Evolutionary conservation across 2,329 filamentous ascomycete species (phyloP), one percentile per base, ranked within the genome.

Genomic region (Plectosphaerella sp.): DNA sequence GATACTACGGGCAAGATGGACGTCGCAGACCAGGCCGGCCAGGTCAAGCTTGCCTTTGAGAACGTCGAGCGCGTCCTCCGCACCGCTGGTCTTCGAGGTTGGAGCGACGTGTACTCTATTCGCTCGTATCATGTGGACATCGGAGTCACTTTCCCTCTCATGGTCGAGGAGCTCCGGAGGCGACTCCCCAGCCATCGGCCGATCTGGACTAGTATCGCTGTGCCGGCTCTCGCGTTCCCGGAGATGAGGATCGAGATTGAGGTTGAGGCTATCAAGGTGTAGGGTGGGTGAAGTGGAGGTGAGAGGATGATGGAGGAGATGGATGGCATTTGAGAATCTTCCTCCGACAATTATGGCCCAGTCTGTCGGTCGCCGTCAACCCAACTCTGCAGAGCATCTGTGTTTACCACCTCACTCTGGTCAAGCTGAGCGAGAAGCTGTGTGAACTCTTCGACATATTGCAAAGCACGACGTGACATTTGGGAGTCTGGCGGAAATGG

Each of bases 221-320:
- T 83, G 1, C 54, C 63, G 5, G 56, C 65, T 43, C 60, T 84
- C n/a, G 78, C 67, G 0, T 61, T 66, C 42, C 68, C 72, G 11
- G 68, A 64, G 12, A 83, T 84, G 80, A 59, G 65, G 28, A 70
- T 83, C 3, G 80, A 84, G 66, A 77, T 84, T 62, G 80, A 84
- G 61, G 78, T 80, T 18, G 61, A 63, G 14, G 76, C 76, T 7
- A n/a, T 7, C 37, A 39, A 18, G 14, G 22, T 5, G 22, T 22
- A 22, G 22, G 22, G 22, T 5, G 22, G 22, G 3, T 22, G 22
- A 5, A 5, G 5, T 22, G 22, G 22, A 22, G 5, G 22, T 22
- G 22, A 22, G 22, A 5, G 22, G 22, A 3, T 22, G 22, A 5
- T 3, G 22, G 5, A 22, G 22, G 22, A 22, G 22, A 22, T 22